These are phyloP conservation scores for Cydonia oblonga DNA, from an alignment of 331 rosid species.

Conservation along the genomic window DNA sequence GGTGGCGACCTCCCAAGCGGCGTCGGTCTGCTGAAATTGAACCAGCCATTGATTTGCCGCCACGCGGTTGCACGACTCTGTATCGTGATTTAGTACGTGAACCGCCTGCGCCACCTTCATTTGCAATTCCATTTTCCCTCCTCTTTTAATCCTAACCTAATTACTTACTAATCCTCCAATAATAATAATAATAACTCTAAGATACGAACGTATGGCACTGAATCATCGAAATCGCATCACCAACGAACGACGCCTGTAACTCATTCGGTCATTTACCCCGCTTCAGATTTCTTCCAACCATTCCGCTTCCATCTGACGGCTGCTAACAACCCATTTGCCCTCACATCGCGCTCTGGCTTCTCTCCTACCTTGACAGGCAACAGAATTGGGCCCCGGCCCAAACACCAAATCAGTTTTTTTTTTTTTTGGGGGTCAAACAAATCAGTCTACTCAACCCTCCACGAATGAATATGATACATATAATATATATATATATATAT, in stretches of 20 bases:
- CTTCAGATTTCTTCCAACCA: slow-evolving; percentile 1
- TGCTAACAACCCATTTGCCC: slow-evolving; percentile 8
- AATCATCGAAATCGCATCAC: slow-evolving; percentile 1
- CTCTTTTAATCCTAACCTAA: slow-evolving; percentile 1
- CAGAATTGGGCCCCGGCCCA: no score
- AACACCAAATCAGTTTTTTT: no score
- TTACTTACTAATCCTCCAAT: background rate
- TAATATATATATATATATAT: no score
- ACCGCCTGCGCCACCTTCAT: slow-evolving; percentile 89
- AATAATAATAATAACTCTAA: background rate
- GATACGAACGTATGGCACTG: slow-evolving; percentile 7
- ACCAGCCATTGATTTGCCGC: slow-evolving; percentile 99
- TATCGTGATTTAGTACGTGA: slow-evolving; percentile 79
- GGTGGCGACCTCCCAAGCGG: slow-evolving; percentile 96
- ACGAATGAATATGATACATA: no score
- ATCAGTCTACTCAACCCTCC: no score
- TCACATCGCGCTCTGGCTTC: background rate
- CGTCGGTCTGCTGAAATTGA: slow-evolving; percentile 85
- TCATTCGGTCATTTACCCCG: background rate
- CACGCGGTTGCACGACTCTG: slow-evolving; percentile 89
- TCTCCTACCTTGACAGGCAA: background rate
- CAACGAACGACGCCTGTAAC: slow-evolving; percentile 49
- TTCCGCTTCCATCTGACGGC: slow-evolving; percentile 50
- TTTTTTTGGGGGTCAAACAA: no score
- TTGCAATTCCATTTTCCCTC: slow-evolving; percentile 50